phyloP scores from a whole-genome alignment of 495 filamentous ascomycete species.

The Daldinia loculata region DNA sequence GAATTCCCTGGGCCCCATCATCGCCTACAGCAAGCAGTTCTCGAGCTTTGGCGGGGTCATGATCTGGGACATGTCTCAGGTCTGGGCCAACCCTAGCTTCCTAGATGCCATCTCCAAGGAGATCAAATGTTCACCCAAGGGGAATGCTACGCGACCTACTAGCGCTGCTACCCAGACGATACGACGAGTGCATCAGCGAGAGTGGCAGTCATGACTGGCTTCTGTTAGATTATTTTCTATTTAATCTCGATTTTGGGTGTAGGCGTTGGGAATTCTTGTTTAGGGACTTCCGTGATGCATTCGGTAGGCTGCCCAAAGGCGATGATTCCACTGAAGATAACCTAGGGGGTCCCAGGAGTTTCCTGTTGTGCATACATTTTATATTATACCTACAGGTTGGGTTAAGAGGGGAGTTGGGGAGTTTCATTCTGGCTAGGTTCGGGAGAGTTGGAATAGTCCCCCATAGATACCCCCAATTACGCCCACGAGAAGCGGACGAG shows the following conservation, averaged over 20 bases:
- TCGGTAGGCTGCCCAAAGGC: too few relatives aligned
- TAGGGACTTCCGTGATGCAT: too few relatives aligned
- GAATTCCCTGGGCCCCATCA: slow-evolving; percentile 55
- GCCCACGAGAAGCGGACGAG: not conserved
- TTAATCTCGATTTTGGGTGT: not conserved
- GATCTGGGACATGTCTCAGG: slow-evolving; percentile 74
- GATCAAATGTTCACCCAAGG: slow-evolving; percentile 21
- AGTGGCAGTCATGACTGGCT: slow-evolving; percentile 15
- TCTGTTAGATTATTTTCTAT: not conserved
- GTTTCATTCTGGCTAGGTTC: not conserved
- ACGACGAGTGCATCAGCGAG: slow-evolving; percentile 29
- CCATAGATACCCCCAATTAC: slow-evolving; percentile 31
- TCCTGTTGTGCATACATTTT: not conserved
- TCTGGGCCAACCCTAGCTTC: slow-evolving; percentile 65
- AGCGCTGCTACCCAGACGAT: not conserved
- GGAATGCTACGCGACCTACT: slow-evolving; percentile 12
- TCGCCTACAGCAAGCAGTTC: slow-evolving; percentile 61
- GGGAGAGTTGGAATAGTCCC: slow-evolving; percentile 1
- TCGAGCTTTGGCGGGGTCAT: slow-evolving; percentile 73
- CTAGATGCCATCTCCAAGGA: slow-evolving; percentile 43
- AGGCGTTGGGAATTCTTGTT: too few relatives aligned
- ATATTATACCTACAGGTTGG: not conserved
- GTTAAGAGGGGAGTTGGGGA: not conserved
- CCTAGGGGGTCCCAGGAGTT: too few relatives aligned
- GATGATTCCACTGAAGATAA: too few relatives aligned